Evolutionary conservation across 257 asterid species (phyloP).

Genomic region (Galeopsis tetrahit): DNA sequence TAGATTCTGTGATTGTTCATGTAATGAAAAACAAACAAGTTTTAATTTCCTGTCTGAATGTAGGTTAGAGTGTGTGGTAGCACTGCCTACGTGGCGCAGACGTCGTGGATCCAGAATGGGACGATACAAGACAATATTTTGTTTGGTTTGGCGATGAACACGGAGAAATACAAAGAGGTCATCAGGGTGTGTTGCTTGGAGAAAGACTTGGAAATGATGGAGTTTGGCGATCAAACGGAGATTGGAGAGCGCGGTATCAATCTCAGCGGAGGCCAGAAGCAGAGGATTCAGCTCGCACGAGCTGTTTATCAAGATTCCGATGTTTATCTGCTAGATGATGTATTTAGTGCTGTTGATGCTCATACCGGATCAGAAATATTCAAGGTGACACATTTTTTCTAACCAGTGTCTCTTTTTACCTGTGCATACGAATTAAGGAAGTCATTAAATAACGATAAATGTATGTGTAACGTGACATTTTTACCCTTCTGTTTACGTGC

Average conservation of each 20-base stretch:
- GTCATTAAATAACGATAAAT: too few species aligned
- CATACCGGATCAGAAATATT: conserved; percentile 97
- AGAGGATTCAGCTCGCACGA: conserved; percentile 92
- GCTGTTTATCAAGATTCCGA: conserved; percentile 96
- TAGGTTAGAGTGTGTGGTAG: conserved; percentile 84
- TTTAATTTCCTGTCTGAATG: neutral
- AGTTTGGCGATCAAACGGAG: conserved; percentile 95
- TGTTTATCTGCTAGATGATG: conserved; percentile 88
- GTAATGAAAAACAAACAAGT: neutral
- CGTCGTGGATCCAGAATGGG: conserved; percentile 97
- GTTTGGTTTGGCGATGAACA: conserved; percentile 69
- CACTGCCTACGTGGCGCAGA: conserved; percentile 95
- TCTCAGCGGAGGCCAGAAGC: conserved; percentile 98
- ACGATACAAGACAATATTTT: conserved; percentile 85
- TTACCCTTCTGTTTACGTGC: too few species aligned
- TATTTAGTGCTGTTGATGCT: conserved; percentile 97
- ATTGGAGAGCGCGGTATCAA: conserved; percentile 99
- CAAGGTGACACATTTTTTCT: conserved; percentile 52
- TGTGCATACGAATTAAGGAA: too few species aligned
- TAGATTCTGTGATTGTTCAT: too few species aligned
- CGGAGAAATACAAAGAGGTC: conserved; percentile 65
- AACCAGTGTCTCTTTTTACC: too few species aligned
- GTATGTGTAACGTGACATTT: too few species aligned
- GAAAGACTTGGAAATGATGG: conserved; percentile 97
- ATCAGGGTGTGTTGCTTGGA: conserved; percentile 87